Evolutionary conservation across 2,329 filamentous ascomycete species (phyloP).

Genomic region (Fusarium nurragi): DNA sequence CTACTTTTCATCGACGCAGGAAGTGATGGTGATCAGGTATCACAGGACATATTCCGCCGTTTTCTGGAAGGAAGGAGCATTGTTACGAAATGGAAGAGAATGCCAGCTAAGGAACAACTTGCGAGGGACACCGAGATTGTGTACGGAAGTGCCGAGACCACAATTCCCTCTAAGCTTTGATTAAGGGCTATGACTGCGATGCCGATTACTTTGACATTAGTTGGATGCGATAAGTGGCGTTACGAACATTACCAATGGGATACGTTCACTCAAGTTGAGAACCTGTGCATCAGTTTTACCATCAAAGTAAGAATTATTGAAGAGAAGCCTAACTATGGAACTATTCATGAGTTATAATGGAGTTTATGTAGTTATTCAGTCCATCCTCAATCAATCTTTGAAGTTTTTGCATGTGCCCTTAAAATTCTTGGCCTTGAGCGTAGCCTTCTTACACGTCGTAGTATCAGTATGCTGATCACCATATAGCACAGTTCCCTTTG

Average conservation of each 20-base stretch:
- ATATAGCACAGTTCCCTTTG: conserved; percentile 40
- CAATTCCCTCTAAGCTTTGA: conserved; percentile 41
- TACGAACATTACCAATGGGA: too few relatives aligned
- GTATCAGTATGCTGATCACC: conserved; percentile 26
- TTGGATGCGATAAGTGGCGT: neutral
- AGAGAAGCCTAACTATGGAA: neutral
- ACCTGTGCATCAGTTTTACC: neutral
- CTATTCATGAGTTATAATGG: neutral
- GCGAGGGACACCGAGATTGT: conserved; percentile 49
- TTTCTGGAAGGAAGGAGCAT: conserved; percentile 49
- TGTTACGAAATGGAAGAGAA: conserved; percentile 27
- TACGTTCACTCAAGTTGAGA: neutral
- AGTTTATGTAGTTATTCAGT: neutral
- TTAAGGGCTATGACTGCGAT: too few relatives aligned
- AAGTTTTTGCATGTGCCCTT: conserved; percentile 43
- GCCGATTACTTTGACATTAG: neutral
- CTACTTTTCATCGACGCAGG: conserved; percentile 55
- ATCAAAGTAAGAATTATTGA: neutral
- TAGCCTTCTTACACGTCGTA: conserved; percentile 39
- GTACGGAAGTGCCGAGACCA: conserved; percentile 44
- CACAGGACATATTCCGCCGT: conserved; percentile 52
- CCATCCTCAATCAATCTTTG: neutral
- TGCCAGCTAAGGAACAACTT: conserved; percentile 43
- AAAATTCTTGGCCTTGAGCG: conserved; percentile 41
- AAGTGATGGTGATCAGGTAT: conserved; percentile 50